phyloP scores from a whole-genome alignment of 108 stramenopile genomes.

The Skeletonema grethae region DNA sequence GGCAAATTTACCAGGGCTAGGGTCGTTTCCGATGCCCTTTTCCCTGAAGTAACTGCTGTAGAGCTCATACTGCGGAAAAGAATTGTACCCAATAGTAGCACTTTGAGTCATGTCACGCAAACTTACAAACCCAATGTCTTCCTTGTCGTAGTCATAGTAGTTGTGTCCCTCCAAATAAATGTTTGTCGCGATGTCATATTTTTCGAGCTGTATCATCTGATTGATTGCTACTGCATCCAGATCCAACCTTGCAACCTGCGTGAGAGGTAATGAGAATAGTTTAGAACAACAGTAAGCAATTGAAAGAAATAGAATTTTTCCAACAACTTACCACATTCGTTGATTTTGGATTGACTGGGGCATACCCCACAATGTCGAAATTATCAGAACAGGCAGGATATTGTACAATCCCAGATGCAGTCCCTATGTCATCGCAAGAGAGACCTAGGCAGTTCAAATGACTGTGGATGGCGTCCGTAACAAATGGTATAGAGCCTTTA shows the following conservation, averaged over 20 bases:
- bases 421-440: slow-evolving; percentile 71
- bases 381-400: slow-evolving; percentile 26
- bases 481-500: slow-evolving; percentile 28
- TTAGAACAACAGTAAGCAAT: no score
- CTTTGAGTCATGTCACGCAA: slow-evolving; percentile 37
- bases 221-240: slow-evolving; percentile 71
- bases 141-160: slow-evolving; percentile 45
- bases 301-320: not conserved
- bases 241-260: slow-evolving; percentile 65
- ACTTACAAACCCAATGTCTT: slow-evolving; percentile 33
- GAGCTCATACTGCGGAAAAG: slow-evolving; percentile 21
- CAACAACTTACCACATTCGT: slow-evolving; percentile 37
- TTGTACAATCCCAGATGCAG: slow-evolving; percentile 8
- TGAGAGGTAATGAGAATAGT: no score
- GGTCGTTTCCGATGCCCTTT: not conserved
- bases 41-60: slow-evolving; percentile 20
- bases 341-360: slow-evolving; percentile 49
- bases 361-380: slow-evolving; percentile 68
- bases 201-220: slow-evolving; percentile 69
- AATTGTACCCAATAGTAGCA: slow-evolving; percentile 25
- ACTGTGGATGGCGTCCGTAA: slow-evolving; percentile 48
- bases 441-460: slow-evolving; percentile 76
- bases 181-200: slow-evolving; percentile 44
- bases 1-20: slow-evolving; percentile 43
- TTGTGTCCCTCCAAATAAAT: slow-evolving; percentile 48